Base-by-base conservation (phyloP, 306 rosid species). In the apple (Malus domestica) region DNA sequence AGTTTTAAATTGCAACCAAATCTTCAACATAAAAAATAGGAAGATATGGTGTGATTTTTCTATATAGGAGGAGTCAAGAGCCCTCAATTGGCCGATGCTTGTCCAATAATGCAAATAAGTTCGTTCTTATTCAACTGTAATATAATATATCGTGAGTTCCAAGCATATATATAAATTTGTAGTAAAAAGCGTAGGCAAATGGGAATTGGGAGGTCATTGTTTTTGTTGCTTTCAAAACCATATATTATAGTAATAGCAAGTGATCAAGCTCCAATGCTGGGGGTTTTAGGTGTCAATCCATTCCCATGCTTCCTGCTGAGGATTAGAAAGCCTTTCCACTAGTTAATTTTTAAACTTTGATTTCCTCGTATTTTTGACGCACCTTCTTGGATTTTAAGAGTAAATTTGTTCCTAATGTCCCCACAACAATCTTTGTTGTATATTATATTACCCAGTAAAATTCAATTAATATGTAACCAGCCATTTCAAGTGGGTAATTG, bases 231-330 rank as follows among this genome's bases (percentile, higher is more conserved):
- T 78, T 64, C 49, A 30, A 72, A 32, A 73, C 38, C 33, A 61
- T 16, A 16, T 19, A 14, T 52, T 14, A 33, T 30, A 64, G 22
- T 42, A 42, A 42, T 9, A 42, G 45, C 54, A 7, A 46, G 54
- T 46, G 54, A 5, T 46, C 54, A 14, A 14, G 54, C 14, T 23
- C 67, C 9, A 67, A 25, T 83, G 86, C 74, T 70, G 83, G 86
- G 67, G 46, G 45, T 66, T 68, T 77, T 66, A 64, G 83, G 81
- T 67, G 69, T 79, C 70, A 70, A 16, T 23, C 69, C 11, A 12
- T 35, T 67, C 72, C 76, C 83, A 49, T 83, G 83, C 81, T 79
- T 79, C 70, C 83, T 67, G 76, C 72, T 54, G 33, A 57, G 86
- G 78, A 73, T 77, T 72, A 44, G 73, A 67, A 71, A 32, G 54